A percentile compares a stretch with the other conserved stretches of the same genome.
Evolutionary conservation across 2,329 filamentous ascomycete genomes (phyloP).

Genomic region (Zymoseptoria passerinii): DNA sequence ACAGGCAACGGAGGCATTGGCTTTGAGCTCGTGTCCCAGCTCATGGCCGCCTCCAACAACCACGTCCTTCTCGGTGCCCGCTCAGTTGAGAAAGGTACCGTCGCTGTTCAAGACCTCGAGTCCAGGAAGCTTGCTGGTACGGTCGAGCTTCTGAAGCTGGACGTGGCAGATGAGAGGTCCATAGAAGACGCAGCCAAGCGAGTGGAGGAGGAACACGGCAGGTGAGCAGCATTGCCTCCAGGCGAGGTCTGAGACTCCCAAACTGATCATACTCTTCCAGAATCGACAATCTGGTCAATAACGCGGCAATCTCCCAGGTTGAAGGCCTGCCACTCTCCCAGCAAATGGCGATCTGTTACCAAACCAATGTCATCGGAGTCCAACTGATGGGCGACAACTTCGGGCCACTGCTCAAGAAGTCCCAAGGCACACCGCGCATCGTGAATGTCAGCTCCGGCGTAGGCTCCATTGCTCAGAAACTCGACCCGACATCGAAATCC

Average conservation of each 20-base stretch:
- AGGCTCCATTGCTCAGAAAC: constrained; percentile 27
- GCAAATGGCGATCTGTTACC: constrained; percentile 21
- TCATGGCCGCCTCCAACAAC: constrained; percentile 29
- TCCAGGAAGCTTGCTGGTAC: constrained; percentile 13
- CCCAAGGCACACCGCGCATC: constrained; percentile 20
- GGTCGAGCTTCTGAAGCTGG: constrained; percentile 21
- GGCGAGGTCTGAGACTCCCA: no score
- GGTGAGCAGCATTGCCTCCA: not conserved
- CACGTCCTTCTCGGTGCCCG: constrained; percentile 36
- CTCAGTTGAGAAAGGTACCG: constrained; percentile 33
- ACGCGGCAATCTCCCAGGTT: constrained; percentile 27
- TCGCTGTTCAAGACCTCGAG: constrained; percentile 23
- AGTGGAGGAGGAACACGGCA: constrained; percentile 20
- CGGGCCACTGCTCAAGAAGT: constrained; percentile 21
- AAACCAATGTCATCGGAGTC: constrained; percentile 23
- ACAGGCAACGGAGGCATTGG: constrained; percentile 41
- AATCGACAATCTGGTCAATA: constrained; percentile 34
- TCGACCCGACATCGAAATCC: constrained; percentile 22
- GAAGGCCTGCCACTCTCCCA: constrained; percentile 18
- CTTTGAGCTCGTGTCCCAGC: constrained; percentile 34
- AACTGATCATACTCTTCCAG: not conserved
- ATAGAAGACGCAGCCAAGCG: constrained; percentile 18
- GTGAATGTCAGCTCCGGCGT: constrained; percentile 31
- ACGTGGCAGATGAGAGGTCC: constrained; percentile 19
- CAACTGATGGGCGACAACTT: constrained; percentile 20